These are phyloP conservation scores for Collybiopsis luxurians DNA, from an alignment of 768 basidiomycete genomes.

Conservation along the genomic window DNA sequence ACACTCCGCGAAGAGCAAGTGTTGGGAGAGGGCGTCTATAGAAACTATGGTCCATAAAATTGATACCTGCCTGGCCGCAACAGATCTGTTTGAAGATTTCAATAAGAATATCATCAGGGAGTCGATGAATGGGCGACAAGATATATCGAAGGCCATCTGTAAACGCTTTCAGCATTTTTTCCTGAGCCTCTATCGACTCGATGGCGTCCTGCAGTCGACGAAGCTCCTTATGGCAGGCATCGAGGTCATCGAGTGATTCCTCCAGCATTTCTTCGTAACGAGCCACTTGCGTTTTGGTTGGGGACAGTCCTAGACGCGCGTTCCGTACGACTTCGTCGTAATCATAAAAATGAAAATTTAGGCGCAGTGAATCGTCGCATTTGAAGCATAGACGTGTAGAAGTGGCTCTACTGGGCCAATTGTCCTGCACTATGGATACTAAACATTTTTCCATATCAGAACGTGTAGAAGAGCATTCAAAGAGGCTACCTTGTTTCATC, in stretches of 20 bases:
- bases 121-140: background rate
- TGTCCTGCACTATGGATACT: too few species aligned
- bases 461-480: too few species aligned
- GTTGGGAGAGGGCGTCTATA: too few species aligned
- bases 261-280: background rate
- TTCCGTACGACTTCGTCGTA: background rate
- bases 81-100: background rate
- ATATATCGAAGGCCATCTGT: background rate
- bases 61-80: background rate
- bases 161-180: background rate
- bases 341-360: background rate
- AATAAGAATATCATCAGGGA: background rate
- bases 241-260: background rate
- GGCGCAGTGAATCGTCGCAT: background rate
- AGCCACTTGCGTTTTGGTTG: background rate
- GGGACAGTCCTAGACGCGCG: background rate
- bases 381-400: background rate
- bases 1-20: too few species aligned
- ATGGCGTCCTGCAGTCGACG: too few species aligned
- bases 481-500: too few species aligned
- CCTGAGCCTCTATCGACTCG: background rate
- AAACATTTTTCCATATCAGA: too few species aligned
- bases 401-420: too few species aligned
- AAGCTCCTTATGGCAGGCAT: background rate
- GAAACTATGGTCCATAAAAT: too few species aligned